Evolutionary conservation across 331 rosid species (phyloP), one percentile per base, ranked within the genome.

Genomic region (Spiraea crenata): DNA sequence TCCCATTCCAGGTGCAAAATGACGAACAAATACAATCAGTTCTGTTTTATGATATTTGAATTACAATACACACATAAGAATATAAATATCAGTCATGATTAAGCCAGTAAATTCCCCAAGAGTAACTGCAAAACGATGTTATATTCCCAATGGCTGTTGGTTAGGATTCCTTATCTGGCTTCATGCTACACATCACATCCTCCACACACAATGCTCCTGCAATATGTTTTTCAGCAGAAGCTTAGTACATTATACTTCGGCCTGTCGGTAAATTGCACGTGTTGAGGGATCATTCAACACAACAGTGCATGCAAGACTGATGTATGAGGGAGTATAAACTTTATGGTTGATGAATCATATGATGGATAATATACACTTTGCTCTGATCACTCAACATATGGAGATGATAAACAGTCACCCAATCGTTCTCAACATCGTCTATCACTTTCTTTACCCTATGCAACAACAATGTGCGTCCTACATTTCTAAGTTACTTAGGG

Each of bases 201-300:
- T 80, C 97, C 99, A 67, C 95, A 91, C 46, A 87, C 78, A 60
- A 93, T 75, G 78, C 92, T 79, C 79, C 99, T 93, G 73, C 80
- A 65, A 65, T 16, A 31, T 37, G 7, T 25, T 25, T 25, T 25
- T 25, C 31, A 52, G 40, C 7, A 16, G 5, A 50, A 42, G 65
- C 25, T 14, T 13, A 17, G 16, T 13, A 55, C 39, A 69, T 17
- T 2, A 7, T 1, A 51, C 37, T 1, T 25, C 31, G 31, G 31
- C 31, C 31, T 25, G 15, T 19, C 39, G 7, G 20, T 51, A 68
- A 17, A 12, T 3, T 52, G 50, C 25, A 13, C 0, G 4, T 3
- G 10, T 39, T 51, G 39, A 13, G 7, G n/a, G 8, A 14, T 34
- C 42, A 25, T 34, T 48, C 31, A 68, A 52, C 62, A 52, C 39